phyloP scores from a whole-genome alignment of 1,139 yeast genomes.

The Hanseniaspora uvarum region DNA sequence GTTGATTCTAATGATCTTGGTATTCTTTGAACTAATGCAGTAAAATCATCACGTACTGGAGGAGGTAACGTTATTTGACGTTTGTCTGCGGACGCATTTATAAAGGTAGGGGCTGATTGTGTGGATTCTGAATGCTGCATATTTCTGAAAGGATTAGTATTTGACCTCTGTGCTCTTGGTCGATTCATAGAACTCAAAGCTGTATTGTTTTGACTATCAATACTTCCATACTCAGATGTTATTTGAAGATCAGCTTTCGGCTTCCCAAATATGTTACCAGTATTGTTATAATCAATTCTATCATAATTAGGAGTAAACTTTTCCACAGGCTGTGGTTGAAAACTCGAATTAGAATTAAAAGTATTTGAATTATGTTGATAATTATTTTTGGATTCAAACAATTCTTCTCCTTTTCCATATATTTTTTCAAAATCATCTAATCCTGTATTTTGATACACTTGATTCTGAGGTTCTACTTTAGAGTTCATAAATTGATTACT shows the following conservation, averaged over 20 bases:
- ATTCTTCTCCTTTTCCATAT: neutral
- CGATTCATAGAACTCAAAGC: neutral
- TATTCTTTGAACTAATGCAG: conserved; percentile 24
- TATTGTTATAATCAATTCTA: conserved; percentile 2
- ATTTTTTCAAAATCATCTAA: conserved; percentile 1
- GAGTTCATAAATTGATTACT: neutral
- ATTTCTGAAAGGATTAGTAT: conserved; percentile 10
- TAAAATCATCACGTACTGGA: conserved; percentile 20
- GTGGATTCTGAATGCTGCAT: neutral
- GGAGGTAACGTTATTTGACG: neutral
- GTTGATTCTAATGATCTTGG: conserved; percentile 55
- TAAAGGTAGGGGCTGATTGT: neutral
- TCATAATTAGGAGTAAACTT: conserved; percentile 12
- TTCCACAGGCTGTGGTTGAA: neutral
- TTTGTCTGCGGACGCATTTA: neutral
- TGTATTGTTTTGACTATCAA: neutral
- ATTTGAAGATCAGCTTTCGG: no score
- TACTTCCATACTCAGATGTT: no score
- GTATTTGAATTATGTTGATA: neutral
- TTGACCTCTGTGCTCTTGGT: neutral
- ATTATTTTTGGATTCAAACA: neutral
- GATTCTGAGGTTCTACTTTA: neutral
- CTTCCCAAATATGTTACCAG: conserved; percentile 4
- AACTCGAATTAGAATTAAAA: neutral
- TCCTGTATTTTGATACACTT: neutral